These are phyloP conservation scores for Phytopythium montanum DNA, from an alignment of 352 stramenopile genomes.

Conservation along the genomic window DNA sequence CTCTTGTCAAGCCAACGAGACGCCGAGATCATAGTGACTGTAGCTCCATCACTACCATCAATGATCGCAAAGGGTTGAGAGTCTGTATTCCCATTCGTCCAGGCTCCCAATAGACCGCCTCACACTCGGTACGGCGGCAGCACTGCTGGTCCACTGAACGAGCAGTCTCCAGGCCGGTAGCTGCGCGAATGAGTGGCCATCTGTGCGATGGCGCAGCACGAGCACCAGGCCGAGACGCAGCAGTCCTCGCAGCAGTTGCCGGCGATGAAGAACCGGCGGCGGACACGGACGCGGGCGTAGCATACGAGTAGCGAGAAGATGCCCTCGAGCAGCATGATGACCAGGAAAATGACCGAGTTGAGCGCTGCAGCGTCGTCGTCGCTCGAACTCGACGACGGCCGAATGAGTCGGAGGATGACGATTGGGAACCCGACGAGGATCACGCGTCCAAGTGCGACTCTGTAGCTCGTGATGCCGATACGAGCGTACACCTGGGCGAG, in stretches of 20 bases:
- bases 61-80: too few relatives aligned
- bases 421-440: constrained; percentile 23
- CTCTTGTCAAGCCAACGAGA: too few relatives aligned
- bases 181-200: constrained; percentile 33
- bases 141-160: constrained; percentile 17
- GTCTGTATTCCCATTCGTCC: too few relatives aligned
- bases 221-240: constrained; percentile 15
- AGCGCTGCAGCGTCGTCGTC: constrained; percentile 6
- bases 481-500: constrained; percentile 33
- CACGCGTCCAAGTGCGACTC: constrained; percentile 19
- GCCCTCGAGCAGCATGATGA: constrained; percentile 7
- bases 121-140: constrained; percentile 15
- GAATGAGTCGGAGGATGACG: constrained; percentile 24
- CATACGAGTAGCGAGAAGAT: constrained; percentile 4
- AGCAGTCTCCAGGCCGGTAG: constrained; percentile 28
- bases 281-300: background rate
- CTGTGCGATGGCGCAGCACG: constrained; percentile 28
- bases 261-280: constrained; percentile 3
- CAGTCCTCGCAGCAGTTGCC: constrained; percentile 3
- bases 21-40: too few relatives aligned
- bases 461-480: constrained; percentile 25
- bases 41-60: too few relatives aligned
- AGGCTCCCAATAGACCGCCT: background rate
- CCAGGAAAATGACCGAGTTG: constrained; percentile 16
- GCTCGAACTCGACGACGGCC: background rate